phyloP scores from a whole-genome alignment of 768 basidiomycete genomes.

The Mycena galericulata region DNA sequence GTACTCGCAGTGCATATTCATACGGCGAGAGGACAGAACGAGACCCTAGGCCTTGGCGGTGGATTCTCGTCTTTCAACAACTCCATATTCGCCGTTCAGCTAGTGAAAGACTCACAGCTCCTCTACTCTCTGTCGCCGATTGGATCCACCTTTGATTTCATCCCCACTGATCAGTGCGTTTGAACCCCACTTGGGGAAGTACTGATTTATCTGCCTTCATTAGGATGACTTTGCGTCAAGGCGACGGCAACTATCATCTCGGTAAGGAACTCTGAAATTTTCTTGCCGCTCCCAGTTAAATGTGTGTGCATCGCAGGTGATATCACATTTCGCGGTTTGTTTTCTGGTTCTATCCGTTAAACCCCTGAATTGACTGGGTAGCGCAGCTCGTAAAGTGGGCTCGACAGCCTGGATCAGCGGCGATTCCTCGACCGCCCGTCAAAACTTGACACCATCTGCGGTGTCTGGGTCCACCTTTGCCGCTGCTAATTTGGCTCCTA shows the following conservation, averaged over 20 bases:
- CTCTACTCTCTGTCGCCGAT: constrained; percentile 61
- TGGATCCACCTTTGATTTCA: constrained; percentile 60
- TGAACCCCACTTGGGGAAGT: neutral
- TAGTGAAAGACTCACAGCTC: constrained; percentile 69
- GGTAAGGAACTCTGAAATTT: constrained; percentile 39
- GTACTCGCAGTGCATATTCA: constrained; percentile 19
- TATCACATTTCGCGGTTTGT: constrained; percentile 57
- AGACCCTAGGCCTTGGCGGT: constrained; percentile 57
- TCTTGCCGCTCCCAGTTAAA: neutral
- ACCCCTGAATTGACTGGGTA: neutral
- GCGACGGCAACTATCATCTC: constrained; percentile 64
- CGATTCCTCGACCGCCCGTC: constrained; percentile 58
- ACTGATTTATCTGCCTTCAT: neutral
- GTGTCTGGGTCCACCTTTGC: constrained; percentile 60
- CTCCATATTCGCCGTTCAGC: constrained; percentile 55
- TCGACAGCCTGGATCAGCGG: constrained; percentile 59
- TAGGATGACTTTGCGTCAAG: constrained; percentile 58
- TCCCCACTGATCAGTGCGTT: constrained; percentile 56
- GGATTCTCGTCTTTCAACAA: constrained; percentile 62
- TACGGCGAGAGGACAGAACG: constrained; percentile 40
- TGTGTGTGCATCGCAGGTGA: constrained; percentile 41
- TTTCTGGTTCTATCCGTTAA: neutral
- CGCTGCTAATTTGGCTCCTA: constrained; percentile 61
- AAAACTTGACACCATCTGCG: constrained; percentile 50
- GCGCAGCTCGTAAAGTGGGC: constrained; percentile 54